Evolutionary conservation across 2,329 filamentous ascomycete genomes (phyloP).

Genomic region (Madurella mycetomatis): DNA sequence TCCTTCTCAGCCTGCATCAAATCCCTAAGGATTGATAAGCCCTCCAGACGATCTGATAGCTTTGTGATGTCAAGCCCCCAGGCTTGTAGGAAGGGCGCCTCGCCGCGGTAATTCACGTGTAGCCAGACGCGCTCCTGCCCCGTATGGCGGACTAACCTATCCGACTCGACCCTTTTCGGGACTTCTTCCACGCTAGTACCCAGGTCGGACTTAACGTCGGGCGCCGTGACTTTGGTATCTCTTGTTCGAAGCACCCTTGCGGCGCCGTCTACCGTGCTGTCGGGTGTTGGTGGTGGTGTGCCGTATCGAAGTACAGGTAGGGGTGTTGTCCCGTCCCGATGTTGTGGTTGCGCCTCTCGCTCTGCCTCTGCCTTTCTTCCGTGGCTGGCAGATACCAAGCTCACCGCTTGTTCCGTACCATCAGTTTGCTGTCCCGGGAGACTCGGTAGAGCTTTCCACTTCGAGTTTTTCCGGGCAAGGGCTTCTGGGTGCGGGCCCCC

Average conservation of each 20-base stretch:
- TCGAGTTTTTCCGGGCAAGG: slow-evolving; percentile 18
- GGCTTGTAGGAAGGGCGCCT: slow-evolving; percentile 21
- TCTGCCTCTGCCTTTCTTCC: background rate
- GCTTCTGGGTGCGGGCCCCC: background rate
- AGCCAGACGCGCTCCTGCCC: slow-evolving; percentile 24
- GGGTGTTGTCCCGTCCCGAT: background rate
- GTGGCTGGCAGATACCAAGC: too few species aligned
- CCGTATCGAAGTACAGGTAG: background rate
- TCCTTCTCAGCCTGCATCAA: slow-evolving; percentile 18
- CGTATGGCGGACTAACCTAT: slow-evolving; percentile 3
- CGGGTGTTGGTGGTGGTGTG: slow-evolving; percentile 20
- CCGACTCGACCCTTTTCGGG: background rate
- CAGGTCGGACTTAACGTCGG: too few species aligned
- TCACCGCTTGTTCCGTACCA: too few species aligned
- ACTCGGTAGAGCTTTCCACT: slow-evolving; percentile 23
- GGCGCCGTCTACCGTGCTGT: slow-evolving; percentile 9
- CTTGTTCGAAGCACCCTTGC: background rate
- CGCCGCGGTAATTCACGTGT: slow-evolving; percentile 24
- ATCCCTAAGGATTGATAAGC: slow-evolving; percentile 21
- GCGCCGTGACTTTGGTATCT: background rate
- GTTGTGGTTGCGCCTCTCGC: background rate
- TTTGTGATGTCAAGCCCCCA: slow-evolving; percentile 23
- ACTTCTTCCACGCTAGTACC: too few species aligned
- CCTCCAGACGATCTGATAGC: slow-evolving; percentile 16
- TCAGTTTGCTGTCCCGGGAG: slow-evolving; percentile 6